Evolutionary conservation across 2,329 filamentous ascomycete species (phyloP).

Genomic region (Exophiala sp.): DNA sequence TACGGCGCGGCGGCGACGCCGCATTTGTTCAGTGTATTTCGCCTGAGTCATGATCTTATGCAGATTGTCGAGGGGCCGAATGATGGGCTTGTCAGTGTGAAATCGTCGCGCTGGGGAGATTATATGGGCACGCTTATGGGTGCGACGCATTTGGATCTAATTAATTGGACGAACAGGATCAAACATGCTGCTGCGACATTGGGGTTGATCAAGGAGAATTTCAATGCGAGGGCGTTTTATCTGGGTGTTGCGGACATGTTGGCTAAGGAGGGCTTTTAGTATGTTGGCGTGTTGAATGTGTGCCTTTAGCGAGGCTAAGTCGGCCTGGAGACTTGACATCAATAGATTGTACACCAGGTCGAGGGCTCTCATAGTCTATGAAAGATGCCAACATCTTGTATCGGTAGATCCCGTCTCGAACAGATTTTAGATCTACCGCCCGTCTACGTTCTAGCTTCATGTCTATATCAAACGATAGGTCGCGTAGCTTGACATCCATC

Average conservation of each 20-base stretch:
- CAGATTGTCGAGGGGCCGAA: constrained; percentile 55
- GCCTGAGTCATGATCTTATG: constrained; percentile 55
- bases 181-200: constrained; percentile 58
- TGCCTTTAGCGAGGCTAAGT: too few relatives aligned
- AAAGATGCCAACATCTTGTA: too few relatives aligned
- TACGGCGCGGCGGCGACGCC: constrained; percentile 60
- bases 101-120: constrained; percentile 57
- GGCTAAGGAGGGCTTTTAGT: constrained; percentile 59
- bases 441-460: too few relatives aligned
- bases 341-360: too few relatives aligned
- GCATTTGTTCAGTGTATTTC: constrained; percentile 55
- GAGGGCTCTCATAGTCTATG: too few relatives aligned
- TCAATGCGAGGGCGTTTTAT: constrained; percentile 64
- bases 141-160: constrained; percentile 62
- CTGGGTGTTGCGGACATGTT: constrained; percentile 68
- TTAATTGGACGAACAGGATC: constrained; percentile 63
- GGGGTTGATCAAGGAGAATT: constrained; percentile 53
- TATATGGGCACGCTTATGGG: constrained; percentile 63
- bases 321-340: too few relatives aligned
- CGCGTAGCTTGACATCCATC: not conserved
- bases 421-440: too few relatives aligned
- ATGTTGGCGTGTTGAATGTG: too few relatives aligned
- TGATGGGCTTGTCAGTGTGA: constrained; percentile 60
- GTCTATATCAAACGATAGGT: too few relatives aligned
- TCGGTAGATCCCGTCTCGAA: too few relatives aligned